Conservation (phyloP, 805 yeast species). For the Metschnikowia koreensis region DNA sequence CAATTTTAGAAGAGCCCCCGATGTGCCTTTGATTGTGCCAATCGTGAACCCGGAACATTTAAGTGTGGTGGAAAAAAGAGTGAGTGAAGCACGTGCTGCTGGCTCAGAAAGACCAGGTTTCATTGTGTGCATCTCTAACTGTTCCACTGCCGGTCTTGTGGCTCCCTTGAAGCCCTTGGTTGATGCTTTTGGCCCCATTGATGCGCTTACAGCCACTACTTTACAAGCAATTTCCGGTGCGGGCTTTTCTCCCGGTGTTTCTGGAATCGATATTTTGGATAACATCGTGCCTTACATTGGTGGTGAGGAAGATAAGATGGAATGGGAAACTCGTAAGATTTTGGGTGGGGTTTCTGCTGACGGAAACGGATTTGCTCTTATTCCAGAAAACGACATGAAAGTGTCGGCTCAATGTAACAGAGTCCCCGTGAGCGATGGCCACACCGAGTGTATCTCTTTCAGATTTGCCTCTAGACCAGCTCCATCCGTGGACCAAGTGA, state of each 20-base stretch:
- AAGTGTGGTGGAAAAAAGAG: conserved; percentile 61
- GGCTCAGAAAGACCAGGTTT: conserved; percentile 70
- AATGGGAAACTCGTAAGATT: conserved; percentile 97
- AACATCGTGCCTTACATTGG: conserved; percentile 92
- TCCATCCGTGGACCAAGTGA: conserved; percentile 81
- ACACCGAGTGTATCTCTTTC: conserved; percentile 90
- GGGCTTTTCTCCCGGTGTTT: conserved; percentile 96
- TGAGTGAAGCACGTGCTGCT: conserved; percentile 50
- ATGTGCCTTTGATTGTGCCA: conserved; percentile 93
- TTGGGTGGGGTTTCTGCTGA: conserved; percentile 61
- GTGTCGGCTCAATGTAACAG: conserved; percentile 97
- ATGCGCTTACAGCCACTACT: conserved; percentile 82
- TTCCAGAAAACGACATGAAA: conserved; percentile 67
- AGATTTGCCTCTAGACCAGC: conserved; percentile 79
- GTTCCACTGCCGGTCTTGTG: conserved; percentile 97
- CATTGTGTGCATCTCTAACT: conserved; percentile 93
- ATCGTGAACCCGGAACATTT: conserved; percentile 92
- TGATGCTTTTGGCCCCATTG: conserved; percentile 87
- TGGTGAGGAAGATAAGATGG: conserved; percentile 98
- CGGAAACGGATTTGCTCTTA: conserved; percentile 54
- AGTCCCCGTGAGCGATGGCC: conserved; percentile 97
- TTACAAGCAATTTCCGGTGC: conserved; percentile 98
- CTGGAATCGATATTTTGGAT: conserved; percentile 92
- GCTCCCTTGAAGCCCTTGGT: conserved; percentile 95
- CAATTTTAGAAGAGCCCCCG: conserved; percentile 83